Base-by-base conservation (phyloP, 352 stramenopile genomes). In the Thalassiosira livingstoniorum region DNA sequence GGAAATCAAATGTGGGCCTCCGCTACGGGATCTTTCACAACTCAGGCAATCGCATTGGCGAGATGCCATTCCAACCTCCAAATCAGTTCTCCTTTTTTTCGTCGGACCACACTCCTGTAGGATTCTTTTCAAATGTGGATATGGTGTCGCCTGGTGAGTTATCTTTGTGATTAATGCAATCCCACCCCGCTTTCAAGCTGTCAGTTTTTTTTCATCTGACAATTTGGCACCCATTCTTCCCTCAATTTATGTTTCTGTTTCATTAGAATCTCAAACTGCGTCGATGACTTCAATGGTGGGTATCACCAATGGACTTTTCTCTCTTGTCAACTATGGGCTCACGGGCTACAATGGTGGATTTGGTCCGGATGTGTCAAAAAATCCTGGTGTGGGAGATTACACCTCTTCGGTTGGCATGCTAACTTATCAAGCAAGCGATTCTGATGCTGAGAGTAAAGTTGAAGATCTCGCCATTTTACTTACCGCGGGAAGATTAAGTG, bases 381-480 rank as follows among this genome's bases (percentile, higher is more conserved):
- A 60, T 32, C 53, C 61, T 57, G n/a, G 34, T 61, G 75, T 47
- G 10, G 61, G 5, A 11, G 75, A 83, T 63, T 69, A 55, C 15
- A 64, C 57, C 7, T 75, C 76, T 29, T 79, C 68, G 35, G 76
- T 79, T 58, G 76, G 67, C 4, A 42, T 51, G n/a, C n/a, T 84
- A 4, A 71, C 68, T 29, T 70, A 79, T 27, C 45, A 70, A 27
- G 60, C 2, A 4, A 58, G 47, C 53, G 60, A 29, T 25, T 25
- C 18, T 39, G 45, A 75, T 37, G 37, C 79, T 58, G 64, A 31
- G 2, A 37, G 51, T 23, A 84, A 74, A 57, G 77, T 94, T 39
- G 74, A 92, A 63, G 87, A 94, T 23, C 86, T 95, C 32, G 62
- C 86, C 13, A 76, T 70, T 0, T 34, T 94, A 2, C 67, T 95